These are phyloP conservation scores for Aspergillus calidoustus DNA, from an alignment of 2,329 filamentous ascomycete genomes.

Conservation along the genomic window DNA sequence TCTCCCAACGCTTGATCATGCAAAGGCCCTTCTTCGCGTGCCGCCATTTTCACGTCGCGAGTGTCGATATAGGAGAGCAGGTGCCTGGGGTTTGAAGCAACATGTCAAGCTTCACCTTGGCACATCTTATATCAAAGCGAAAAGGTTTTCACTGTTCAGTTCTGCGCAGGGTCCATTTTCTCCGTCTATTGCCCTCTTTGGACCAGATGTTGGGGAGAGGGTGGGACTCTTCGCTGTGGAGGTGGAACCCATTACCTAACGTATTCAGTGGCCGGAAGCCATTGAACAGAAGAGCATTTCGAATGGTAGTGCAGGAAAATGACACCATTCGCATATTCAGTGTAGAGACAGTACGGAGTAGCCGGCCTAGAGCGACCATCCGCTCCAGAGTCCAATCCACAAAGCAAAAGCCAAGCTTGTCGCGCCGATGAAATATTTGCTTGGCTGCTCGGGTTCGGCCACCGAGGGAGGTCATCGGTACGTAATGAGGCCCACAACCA, in stretches of 20 bases:
- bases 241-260: neutral
- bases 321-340: too few relatives aligned
- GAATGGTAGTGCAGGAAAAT: too few relatives aligned
- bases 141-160: neutral
- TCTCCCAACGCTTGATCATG: too few relatives aligned
- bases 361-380: too few relatives aligned
- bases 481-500: neutral
- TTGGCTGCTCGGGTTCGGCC: neutral
- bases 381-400: neutral
- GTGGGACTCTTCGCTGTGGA: neutral
- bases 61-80: too few relatives aligned
- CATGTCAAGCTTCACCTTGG: neutral
- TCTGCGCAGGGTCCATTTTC: neutral
- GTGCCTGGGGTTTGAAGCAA: neutral
- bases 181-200: conserved; percentile 3
- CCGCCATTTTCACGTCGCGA: neutral
- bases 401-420: neutral
- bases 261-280: neutral
- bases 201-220: neutral
- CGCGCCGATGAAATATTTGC: neutral
- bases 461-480: neutral
- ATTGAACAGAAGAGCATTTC: neutral
- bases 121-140: neutral
- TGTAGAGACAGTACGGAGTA: neutral
- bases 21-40: neutral